Conservation (phyloP, 1,284 basidiomycete species). For the Cronartium quercuum region DNA sequence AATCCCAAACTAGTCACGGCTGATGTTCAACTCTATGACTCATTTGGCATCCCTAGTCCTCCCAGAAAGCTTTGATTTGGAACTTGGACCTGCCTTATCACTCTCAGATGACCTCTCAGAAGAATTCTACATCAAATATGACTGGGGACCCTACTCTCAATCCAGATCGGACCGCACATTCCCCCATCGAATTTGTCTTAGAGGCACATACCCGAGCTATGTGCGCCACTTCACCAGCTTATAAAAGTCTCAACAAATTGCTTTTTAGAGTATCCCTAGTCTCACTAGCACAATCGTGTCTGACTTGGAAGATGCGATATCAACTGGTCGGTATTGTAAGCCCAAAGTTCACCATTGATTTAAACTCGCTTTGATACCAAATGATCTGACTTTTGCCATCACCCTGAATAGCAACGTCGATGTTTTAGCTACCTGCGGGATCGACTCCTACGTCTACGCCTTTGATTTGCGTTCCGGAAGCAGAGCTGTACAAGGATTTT, state of each 20-base stretch:
- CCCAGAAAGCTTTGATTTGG: constrained; percentile 94
- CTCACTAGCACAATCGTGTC: background rate
- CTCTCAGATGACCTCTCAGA: constrained; percentile 51
- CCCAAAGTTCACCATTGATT: constrained; percentile 53
- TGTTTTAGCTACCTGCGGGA: constrained; percentile 51
- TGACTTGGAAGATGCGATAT: constrained; percentile 59
- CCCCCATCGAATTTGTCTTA: constrained; percentile 65
- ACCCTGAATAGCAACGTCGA: constrained; percentile 17
- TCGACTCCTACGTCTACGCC: constrained; percentile 61
- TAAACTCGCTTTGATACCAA: background rate
- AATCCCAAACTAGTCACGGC: background rate
- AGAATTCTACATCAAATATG: background rate
- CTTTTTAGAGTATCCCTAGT: too few relatives aligned
- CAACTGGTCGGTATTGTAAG: constrained; percentile 84
- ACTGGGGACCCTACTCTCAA: constrained; percentile 5
- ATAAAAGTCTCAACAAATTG: too few relatives aligned
- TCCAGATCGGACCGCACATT: constrained; percentile 33
- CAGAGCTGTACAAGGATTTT: constrained; percentile 54
- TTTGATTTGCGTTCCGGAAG: constrained; percentile 64
- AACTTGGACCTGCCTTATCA: constrained; percentile 69
- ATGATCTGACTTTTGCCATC: background rate
- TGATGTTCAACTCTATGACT: background rate
- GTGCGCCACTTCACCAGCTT: constrained; percentile 48
- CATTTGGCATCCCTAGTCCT: constrained; percentile 53
- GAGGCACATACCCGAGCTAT: constrained; percentile 84